Evolutionary conservation across 2,329 filamentous ascomycete species (phyloP).

Genomic region (Pseudomassariella vexata): DNA sequence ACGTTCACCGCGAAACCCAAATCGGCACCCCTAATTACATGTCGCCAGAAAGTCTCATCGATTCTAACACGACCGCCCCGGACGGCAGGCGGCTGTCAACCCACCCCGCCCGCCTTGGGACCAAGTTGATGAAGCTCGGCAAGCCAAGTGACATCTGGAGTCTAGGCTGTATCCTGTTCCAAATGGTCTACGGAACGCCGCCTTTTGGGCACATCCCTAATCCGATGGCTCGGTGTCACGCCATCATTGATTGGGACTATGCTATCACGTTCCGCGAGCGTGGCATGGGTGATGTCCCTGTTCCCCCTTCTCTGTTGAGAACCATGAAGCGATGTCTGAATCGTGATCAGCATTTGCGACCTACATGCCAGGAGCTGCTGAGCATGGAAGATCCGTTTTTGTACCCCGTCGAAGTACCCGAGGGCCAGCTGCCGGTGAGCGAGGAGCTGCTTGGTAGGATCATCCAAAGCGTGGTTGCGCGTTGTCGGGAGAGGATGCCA

Average conservation of each 20-base stretch:
- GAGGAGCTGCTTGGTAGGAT: slow-evolving; percentile 58
- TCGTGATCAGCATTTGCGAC: slow-evolving; percentile 56
- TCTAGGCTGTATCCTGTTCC: slow-evolving; percentile 91
- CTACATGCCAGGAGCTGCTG: slow-evolving; percentile 59
- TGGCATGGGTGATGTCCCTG: slow-evolving; percentile 59
- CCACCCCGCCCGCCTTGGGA: slow-evolving; percentile 33
- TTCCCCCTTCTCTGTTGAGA: slow-evolving; percentile 53
- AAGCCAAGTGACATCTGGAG: slow-evolving; percentile 97
- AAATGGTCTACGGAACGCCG: slow-evolving; percentile 96
- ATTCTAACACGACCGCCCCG: slow-evolving; percentile 58
- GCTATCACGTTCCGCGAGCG: slow-evolving; percentile 65
- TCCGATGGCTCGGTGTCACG: slow-evolving; percentile 78
- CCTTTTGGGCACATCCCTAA: slow-evolving; percentile 91
- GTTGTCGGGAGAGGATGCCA: slow-evolving; percentile 53
- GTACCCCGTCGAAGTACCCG: slow-evolving; percentile 52
- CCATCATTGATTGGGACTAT: slow-evolving; percentile 76
- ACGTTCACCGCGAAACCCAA: slow-evolving; percentile 92
- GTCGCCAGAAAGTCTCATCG: slow-evolving; percentile 90
- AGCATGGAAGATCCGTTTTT: slow-evolving; percentile 56
- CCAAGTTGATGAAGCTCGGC: slow-evolving; percentile 88
- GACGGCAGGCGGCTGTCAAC: slow-evolving; percentile 29
- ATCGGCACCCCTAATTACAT: slow-evolving; percentile 98
- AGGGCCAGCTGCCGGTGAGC: slow-evolving; percentile 52
- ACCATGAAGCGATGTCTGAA: slow-evolving; percentile 59
- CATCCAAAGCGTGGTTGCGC: slow-evolving; percentile 55